A percentile compares a stretch with the other conserved stretches of the same genome.
These are phyloP conservation scores for Boeremia lycopersici DNA, from an alignment of 2,329 filamentous ascomycete genomes.

Conservation along the genomic window DNA sequence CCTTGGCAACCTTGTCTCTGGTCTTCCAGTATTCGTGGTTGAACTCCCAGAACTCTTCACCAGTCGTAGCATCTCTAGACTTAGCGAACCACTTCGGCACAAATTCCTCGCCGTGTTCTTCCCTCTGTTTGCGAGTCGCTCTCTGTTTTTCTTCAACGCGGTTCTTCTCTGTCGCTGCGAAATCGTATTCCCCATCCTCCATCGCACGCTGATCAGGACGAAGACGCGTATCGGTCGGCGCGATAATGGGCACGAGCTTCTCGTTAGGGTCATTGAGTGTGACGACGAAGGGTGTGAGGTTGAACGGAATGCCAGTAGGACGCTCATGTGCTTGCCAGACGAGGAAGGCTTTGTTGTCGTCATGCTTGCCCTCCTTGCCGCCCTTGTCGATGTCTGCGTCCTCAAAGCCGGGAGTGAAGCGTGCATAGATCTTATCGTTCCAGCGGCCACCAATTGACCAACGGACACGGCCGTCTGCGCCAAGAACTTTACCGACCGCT, in stretches of 20 bases:
- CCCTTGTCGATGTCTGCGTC: constrained; percentile 63
- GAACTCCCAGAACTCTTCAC: constrained; percentile 89
- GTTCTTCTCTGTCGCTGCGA: constrained; percentile 92
- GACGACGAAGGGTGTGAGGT: constrained; percentile 93
- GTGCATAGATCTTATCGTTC: constrained; percentile 97
- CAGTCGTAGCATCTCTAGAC: constrained; percentile 75
- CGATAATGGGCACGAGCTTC: constrained; percentile 74
- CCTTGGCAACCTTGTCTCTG: constrained; percentile 68
- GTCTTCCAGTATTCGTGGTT: constrained; percentile 87
- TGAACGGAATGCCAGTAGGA: constrained; percentile 88
- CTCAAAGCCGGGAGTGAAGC: constrained; percentile 89
- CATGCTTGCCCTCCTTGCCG: constrained; percentile 52
- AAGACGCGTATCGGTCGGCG: constrained; percentile 92
- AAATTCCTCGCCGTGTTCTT: constrained; percentile 81
- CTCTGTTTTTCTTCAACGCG: constrained; percentile 91
- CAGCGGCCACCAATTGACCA: constrained; percentile 93
- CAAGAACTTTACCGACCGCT: constrained; percentile 83
- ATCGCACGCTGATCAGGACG: constrained; percentile 95
- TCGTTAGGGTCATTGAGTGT: constrained; percentile 92
- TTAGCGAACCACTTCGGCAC: constrained; percentile 83
- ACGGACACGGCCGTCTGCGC: constrained; percentile 76
- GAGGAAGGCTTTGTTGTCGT: constrained; percentile 79
- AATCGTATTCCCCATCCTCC: constrained; percentile 97
- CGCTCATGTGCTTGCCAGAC: constrained; percentile 90
- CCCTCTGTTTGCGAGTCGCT: constrained; percentile 72